These are phyloP conservation scores for Sclerotinia minor DNA, from an alignment of 2,329 filamentous ascomycete species.

Conservation along the genomic window DNA sequence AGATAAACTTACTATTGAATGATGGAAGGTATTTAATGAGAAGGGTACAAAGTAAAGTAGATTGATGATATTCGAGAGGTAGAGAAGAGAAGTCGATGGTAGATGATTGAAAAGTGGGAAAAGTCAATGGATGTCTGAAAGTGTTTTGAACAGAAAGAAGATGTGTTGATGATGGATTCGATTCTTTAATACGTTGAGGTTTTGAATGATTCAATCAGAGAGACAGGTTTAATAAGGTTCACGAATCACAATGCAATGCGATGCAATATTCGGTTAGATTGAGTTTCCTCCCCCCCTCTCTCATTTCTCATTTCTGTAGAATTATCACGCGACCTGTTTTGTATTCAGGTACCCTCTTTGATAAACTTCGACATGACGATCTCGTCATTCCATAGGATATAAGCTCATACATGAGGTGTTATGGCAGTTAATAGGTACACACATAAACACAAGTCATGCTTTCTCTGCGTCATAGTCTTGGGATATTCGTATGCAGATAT, in stretches of 20 bases:
- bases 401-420: no score
- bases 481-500: background rate
- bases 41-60: background rate
- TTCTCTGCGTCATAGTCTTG: background rate
- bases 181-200: slow-evolving; percentile 15
- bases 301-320: background rate
- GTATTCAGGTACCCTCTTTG: background rate
- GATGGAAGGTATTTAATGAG: slow-evolving; percentile 24
- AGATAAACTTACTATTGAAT: slow-evolving; percentile 21
- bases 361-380: background rate
- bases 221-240: background rate
- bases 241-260: background rate
- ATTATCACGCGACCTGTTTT: slow-evolving; percentile 14
- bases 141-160: background rate
- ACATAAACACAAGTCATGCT: background rate
- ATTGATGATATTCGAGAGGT: slow-evolving; percentile 8
- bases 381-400: background rate
- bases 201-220: background rate
- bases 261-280: slow-evolving; percentile 11
- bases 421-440: no score
- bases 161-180: background rate
- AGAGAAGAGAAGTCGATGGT: background rate
- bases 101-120: background rate
- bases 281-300: background rate
- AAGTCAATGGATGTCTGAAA: slow-evolving; percentile 12